Percentiles rank a stretch among this genome's conserved stretches.
Conservation (phyloP, 2,329 filamentous ascomycete genomes). For the Dactylellina sp. region DNA sequence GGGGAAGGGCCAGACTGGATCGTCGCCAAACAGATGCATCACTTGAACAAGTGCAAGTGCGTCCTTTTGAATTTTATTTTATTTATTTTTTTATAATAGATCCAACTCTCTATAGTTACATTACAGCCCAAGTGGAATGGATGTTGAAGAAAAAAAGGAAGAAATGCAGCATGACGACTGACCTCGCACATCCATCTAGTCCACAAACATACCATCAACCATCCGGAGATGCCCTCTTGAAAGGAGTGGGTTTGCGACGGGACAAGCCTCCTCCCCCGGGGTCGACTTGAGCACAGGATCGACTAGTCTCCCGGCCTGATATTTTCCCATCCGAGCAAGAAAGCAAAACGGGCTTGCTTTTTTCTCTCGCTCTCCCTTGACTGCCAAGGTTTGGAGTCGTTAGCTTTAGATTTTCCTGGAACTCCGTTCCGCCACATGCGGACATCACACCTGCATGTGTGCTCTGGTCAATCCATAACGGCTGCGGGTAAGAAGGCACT, state of each 20-base stretch:
- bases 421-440: slow-evolving; percentile 57
- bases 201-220: slow-evolving; percentile 12
- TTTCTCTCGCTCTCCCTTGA: background rate
- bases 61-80: slow-evolving; percentile 16
- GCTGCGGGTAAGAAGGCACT: slow-evolving; percentile 50
- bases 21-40: slow-evolving; percentile 32
- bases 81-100: slow-evolving; percentile 4
- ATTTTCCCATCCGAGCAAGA: slow-evolving; percentile 26
- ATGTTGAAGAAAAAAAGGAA: background rate
- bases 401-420: slow-evolving; percentile 55
- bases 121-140: slow-evolving; percentile 24
- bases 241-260: too few relatives aligned
- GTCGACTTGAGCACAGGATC: background rate
- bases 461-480: slow-evolving; percentile 54
- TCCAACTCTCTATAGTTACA: background rate
- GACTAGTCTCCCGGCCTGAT: slow-evolving; percentile 17
- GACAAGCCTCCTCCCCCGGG: background rate
- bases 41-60: slow-evolving; percentile 40
- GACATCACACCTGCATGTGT: slow-evolving; percentile 55
- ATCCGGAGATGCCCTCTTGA: too few relatives aligned
- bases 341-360: background rate
- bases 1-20: slow-evolving; percentile 42
- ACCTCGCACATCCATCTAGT: slow-evolving; percentile 3
- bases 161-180: slow-evolving; percentile 10
- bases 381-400: slow-evolving; percentile 49